These are phyloP conservation scores for Candida bentonensis DNA, from an alignment of 805 yeast species.

Conservation along the genomic window DNA sequence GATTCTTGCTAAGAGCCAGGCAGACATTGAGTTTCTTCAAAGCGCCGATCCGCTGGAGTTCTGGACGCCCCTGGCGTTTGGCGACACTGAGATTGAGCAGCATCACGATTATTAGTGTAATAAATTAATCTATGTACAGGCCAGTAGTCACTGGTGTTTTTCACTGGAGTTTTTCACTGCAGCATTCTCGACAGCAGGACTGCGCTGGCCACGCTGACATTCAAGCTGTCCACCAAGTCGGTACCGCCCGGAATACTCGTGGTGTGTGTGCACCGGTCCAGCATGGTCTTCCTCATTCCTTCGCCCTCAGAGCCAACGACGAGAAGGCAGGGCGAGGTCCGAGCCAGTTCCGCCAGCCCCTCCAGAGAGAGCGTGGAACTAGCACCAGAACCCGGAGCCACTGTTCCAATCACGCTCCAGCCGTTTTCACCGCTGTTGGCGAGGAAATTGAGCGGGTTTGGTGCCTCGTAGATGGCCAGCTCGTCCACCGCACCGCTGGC, in stretches of 20 bases:
- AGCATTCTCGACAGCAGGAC: conserved; percentile 29
- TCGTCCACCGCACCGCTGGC: conserved; percentile 77
- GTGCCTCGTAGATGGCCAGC: conserved; percentile 42
- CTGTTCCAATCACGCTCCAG: conserved; percentile 62
- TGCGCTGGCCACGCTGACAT: conserved; percentile 84
- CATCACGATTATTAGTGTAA: conserved; percentile 1
- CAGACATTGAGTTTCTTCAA: conserved; percentile 17
- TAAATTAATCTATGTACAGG: background rate
- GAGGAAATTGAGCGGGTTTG: conserved; percentile 50
- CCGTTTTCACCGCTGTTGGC: conserved; percentile 40
- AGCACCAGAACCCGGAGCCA: conserved; percentile 24
- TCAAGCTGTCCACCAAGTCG: conserved; percentile 53
- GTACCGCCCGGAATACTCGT: conserved; percentile 10
- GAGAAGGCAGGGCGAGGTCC: conserved; percentile 45
- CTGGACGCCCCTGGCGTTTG: background rate
- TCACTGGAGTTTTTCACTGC: background rate
- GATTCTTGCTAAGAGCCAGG: conserved; percentile 56
- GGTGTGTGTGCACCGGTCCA: conserved; percentile 23
- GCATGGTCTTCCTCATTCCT: conserved; percentile 60
- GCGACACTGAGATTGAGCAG: background rate
- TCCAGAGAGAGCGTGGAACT: conserved; percentile 17
- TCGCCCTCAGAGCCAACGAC: conserved; percentile 78
- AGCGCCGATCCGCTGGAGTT: background rate
- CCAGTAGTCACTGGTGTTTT: background rate
- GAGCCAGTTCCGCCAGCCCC: conserved; percentile 28